Base-by-base conservation (phyloP, 768 basidiomycete species). In the Lactarius hatsudake region DNA sequence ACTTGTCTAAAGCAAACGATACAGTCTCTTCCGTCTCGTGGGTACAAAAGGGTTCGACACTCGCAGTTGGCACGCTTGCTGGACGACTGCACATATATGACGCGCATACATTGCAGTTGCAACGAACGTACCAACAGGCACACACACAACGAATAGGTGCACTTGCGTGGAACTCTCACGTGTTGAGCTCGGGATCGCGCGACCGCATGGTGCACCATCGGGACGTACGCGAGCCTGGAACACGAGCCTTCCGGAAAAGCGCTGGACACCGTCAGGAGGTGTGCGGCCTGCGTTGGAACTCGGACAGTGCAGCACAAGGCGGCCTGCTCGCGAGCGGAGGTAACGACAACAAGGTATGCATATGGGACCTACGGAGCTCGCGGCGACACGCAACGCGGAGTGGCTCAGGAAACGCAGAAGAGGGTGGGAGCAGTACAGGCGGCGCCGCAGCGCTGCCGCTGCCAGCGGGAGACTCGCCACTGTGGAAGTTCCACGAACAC, bases 341-440 rank as follows among this genome's bases (percentile, higher is more conserved):
- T 0, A 99, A 99, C 75, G 96, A 99, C 78, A 99, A 99, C 79
- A 98, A 98, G 79, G 92, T 99, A 20, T 94, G 93, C 72, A 94
- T 99, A 62, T 99, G 96, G 93, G 95, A 98, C 74, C 79, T 94
- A 63, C 83, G 91, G 64, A 91, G 89, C 10, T 84, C 85, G 7
- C 80, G 81, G 71, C 76, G 86, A 57, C 77, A 68, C 1, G 69
- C 73, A 23, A 71, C 73, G 13, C 62, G 66, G 34, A 65, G 53
- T 26, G 64, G 66, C 20, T 58, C 73, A 9, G 76, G 74, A 17
- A 77, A 73, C 17, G 76, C 75, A 1, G 75, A 73, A 17, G 73
- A 72, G 6, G 73, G 71, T 28, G 73, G 69, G 42, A 69, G 69
- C 5, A 73, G 76, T 28, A 74, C 71, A n/a, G 76, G 71, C 15